A percentile compares a stretch with the other conserved stretches of the same genome.
Evolutionary conservation across 148 eudicot species (phyloP).

Genomic region (Gaultheria prostrata): DNA sequence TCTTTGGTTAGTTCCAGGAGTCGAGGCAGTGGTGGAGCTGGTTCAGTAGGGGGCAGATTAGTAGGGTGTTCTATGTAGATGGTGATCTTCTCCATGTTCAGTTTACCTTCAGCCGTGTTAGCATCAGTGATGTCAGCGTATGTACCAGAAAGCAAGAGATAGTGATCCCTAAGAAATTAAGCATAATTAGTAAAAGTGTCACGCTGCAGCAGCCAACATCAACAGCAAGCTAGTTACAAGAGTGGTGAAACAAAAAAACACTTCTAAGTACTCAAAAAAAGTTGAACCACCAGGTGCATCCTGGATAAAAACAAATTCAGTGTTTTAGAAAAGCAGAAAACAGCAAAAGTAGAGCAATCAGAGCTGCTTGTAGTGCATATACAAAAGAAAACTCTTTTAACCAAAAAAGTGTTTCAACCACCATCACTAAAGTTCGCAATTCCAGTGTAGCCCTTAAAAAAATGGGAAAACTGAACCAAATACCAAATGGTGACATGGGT

Average conservation of each 20-base stretch:
- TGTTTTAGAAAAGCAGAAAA: not conserved
- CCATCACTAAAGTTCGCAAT: no score
- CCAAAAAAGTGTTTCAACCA: no score
- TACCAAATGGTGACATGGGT: no score
- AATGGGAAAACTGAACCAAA: no score
- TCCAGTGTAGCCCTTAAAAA: not conserved
- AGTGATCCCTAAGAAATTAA: slow-evolving; percentile 67
- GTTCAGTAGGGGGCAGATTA: slow-evolving; percentile 82
- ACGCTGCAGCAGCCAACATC: not conserved
- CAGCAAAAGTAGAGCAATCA: not conserved
- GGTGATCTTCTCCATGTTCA: slow-evolving; percentile 75
- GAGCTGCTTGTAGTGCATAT: not conserved
- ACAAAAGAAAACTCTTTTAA: not conserved
- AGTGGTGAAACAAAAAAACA: not conserved
- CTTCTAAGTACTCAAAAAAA: not conserved
- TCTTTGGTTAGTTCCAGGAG: slow-evolving; percentile 85
- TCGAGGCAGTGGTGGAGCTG: slow-evolving; percentile 85
- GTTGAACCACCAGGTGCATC: not conserved
- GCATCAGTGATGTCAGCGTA: slow-evolving; percentile 47
- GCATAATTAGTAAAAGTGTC: not conserved
- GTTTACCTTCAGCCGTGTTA: slow-evolving; percentile 37
- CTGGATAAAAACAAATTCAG: not conserved
- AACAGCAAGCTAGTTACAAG: not conserved
- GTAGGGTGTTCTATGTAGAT: slow-evolving; percentile 88
- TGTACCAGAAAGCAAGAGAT: slow-evolving; percentile 50